Evolutionary conservation across 2,329 filamentous ascomycete genomes (phyloP).

Genomic region (Aspergillus tanneri): DNA sequence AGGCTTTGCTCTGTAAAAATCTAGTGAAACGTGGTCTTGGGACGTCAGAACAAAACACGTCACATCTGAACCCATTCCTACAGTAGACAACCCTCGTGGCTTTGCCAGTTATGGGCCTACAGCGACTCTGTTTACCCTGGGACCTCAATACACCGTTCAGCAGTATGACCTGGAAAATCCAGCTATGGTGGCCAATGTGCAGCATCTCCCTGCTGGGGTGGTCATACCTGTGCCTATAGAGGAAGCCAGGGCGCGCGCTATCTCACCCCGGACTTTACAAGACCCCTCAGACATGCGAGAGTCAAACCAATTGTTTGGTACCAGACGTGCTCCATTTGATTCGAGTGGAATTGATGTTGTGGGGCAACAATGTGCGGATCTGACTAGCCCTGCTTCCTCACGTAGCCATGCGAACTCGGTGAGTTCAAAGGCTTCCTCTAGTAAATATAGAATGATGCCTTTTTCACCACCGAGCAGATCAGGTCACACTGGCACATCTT

Average conservation of each 20-base stretch:
- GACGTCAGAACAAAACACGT: conserved; percentile 98
- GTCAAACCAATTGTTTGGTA: conserved; percentile 68
- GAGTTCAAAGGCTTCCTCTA: conserved; percentile 57
- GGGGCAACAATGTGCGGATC: conserved; percentile 61
- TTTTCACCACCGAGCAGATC: conserved; percentile 45
- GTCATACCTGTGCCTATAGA: conserved; percentile 82
- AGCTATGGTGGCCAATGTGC: conserved; percentile 80
- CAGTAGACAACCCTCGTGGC: conserved; percentile 74
- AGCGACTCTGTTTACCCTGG: conserved; percentile 88
- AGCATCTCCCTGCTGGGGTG: conserved; percentile 75
- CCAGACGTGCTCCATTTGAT: conserved; percentile 72
- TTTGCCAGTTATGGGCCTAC: conserved; percentile 86
- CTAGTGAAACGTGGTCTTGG: conserved; percentile 86
- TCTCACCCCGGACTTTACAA: conserved; percentile 34
- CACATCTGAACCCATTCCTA: conserved; percentile 83
- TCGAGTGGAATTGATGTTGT: conserved; percentile 63
- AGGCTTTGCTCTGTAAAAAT: neutral
- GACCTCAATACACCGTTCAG: conserved; percentile 83
- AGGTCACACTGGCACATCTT: conserved; percentile 46
- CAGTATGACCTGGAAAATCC: conserved; percentile 91
- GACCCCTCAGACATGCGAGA: conserved; percentile 63
- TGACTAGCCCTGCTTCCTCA: conserved; percentile 66
- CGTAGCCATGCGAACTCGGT: conserved; percentile 61
- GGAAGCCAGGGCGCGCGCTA: conserved; percentile 46
- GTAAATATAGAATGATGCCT: conserved; percentile 39